These are phyloP conservation scores for Solanum clarkiae DNA, from an alignment of 257 asterid genomes.

Conservation along the genomic window DNA sequence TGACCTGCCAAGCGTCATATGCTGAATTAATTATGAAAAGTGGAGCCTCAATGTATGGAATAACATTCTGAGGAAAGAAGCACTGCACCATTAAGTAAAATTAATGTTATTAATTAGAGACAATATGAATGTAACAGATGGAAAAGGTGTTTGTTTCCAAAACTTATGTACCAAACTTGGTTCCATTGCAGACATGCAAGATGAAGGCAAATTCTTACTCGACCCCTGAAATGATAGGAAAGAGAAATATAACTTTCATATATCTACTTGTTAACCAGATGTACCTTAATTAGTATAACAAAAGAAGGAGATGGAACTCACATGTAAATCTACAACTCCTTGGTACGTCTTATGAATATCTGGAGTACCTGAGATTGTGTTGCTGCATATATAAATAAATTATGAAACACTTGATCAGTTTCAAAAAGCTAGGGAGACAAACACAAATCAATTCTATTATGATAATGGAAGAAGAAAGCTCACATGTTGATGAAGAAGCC, in stretches of 20 bases:
- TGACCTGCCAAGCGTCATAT: neutral
- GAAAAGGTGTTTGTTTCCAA: neutral
- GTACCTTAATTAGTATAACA: neutral
- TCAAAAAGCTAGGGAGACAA: slow-evolving; percentile 15
- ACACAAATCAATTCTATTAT: slow-evolving; percentile 26
- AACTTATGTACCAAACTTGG: slow-evolving; percentile 15
- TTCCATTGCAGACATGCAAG: slow-evolving; percentile 51
- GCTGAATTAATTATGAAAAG: neutral
- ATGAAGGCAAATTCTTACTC: slow-evolving; percentile 40
- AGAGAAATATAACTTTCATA: neutral
- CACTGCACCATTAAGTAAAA: neutral
- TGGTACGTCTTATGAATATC: slow-evolving; percentile 41
- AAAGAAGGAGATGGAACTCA: slow-evolving; percentile 5
- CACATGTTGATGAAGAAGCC: neutral
- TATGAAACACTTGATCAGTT: neutral
- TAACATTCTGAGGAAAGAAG: neutral
- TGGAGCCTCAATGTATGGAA: neutral
- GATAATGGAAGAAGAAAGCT: neutral
- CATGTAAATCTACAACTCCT: slow-evolving; percentile 58
- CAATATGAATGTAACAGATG: neutral
- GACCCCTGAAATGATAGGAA: slow-evolving; percentile 43
- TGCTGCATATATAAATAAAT: slow-evolving; percentile 26
- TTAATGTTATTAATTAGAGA: neutral
- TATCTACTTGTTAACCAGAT: neutral
- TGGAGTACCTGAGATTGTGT: slow-evolving; percentile 46